Percentiles rank a stretch among this genome's conserved stretches.
Evolutionary conservation across 2,329 filamentous ascomycete genomes (phyloP).

Genomic region (Sporothrix schenckii): DNA sequence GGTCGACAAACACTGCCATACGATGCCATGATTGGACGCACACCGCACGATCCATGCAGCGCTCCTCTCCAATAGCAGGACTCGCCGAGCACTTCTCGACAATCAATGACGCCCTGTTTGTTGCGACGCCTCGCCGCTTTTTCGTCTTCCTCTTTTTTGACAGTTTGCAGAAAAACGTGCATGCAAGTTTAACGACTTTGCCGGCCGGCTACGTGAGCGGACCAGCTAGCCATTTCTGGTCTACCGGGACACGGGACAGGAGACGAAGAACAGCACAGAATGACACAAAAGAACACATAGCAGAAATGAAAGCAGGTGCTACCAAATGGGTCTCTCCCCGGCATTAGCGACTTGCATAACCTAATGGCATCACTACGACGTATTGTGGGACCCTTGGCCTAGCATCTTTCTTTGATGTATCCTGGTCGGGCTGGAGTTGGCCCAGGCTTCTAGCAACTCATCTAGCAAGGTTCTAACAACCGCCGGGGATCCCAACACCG

Average conservation of each 20-base stretch:
- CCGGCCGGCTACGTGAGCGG: slow-evolving; percentile 14
- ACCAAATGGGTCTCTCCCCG: background rate
- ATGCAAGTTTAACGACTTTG: background rate
- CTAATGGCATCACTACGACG: slow-evolving; percentile 14
- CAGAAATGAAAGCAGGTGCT: background rate
- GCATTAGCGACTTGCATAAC: background rate
- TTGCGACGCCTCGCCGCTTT: background rate
- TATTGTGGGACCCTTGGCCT: slow-evolving; percentile 2
- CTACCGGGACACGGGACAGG: background rate
- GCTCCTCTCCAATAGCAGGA: slow-evolving; percentile 8
- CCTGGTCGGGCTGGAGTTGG: background rate
- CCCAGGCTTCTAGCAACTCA: background rate
- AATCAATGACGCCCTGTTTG: background rate
- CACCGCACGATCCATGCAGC: slow-evolving; percentile 1
- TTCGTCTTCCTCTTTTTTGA: background rate
- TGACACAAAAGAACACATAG: too few species aligned
- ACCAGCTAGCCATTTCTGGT: slow-evolving; percentile 1
- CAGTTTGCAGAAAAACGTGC: slow-evolving; percentile 5
- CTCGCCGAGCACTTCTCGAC: background rate
- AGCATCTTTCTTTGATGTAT: background rate
- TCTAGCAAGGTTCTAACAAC: background rate
- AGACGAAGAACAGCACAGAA: background rate
- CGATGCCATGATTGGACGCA: slow-evolving; percentile 13
- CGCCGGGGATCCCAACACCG: background rate
- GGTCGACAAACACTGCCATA: background rate